phyloP scores from a whole-genome alignment of 2,329 filamentous ascomycete genomes.

The Trichophyton simii region DNA sequence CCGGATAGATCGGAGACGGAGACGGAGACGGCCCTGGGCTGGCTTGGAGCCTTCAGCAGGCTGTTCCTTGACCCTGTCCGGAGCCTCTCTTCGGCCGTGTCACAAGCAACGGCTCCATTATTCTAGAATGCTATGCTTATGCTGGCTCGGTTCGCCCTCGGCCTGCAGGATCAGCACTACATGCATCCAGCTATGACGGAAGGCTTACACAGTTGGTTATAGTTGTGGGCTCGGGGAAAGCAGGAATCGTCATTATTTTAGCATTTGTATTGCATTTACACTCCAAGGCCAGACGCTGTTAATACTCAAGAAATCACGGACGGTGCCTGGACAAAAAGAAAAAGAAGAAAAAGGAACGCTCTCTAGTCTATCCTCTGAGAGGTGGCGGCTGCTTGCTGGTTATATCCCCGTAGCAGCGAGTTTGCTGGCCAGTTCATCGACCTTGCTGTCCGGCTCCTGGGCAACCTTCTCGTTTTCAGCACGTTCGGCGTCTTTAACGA shows the following conservation, averaged over 20 bases:
- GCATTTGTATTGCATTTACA: no score
- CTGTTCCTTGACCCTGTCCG: background rate
- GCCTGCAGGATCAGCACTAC: background rate
- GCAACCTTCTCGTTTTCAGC: slow-evolving; percentile 50
- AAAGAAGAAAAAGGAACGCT: no score
- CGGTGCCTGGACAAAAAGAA: no score
- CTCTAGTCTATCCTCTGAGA: no score
- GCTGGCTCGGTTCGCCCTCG: background rate
- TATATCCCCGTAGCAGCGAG: slow-evolving; percentile 53
- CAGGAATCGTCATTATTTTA: no score
- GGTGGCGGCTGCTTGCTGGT: background rate
- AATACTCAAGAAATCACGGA: no score
- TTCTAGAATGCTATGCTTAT: background rate
- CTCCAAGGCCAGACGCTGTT: background rate
- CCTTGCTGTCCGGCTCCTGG: slow-evolving; percentile 63
- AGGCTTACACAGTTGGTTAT: background rate
- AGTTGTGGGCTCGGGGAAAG: background rate
- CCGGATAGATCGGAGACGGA: background rate
- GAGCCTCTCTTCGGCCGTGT: background rate
- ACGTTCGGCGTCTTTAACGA: slow-evolving; percentile 49
- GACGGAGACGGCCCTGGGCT: background rate
- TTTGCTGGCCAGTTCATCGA: slow-evolving; percentile 66
- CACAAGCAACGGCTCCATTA: background rate
- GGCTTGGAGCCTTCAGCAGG: background rate
- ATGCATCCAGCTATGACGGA: background rate